phyloP scores from a whole-genome alignment of 768 basidiomycete species.

The Lentinula aciculospora region DNA sequence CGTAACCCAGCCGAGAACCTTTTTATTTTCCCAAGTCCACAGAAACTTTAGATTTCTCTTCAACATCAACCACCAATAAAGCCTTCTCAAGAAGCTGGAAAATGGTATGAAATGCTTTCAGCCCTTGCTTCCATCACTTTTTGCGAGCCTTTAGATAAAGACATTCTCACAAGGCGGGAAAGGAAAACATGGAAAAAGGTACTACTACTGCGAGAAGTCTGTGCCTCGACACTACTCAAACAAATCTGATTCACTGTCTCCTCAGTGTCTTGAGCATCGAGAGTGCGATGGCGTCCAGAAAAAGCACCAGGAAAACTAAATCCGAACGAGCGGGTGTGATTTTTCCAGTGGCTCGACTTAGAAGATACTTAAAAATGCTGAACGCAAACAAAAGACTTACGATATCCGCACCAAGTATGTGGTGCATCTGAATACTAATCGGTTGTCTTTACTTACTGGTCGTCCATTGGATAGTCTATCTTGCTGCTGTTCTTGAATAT shows the following conservation, averaged over 20 bases:
- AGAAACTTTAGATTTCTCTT: not conserved
- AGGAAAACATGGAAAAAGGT: not conserved
- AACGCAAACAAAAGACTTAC: not conserved
- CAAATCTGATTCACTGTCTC: not conserved
- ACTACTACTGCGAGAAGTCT: not conserved
- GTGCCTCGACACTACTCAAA: too few species aligned
- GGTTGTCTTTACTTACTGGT: not conserved
- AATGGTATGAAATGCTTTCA: not conserved
- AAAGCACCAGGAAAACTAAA: not conserved
- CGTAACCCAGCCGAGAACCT: not conserved
- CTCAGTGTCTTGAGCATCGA: not conserved
- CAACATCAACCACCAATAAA: not conserved
- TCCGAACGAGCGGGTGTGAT: slow-evolving; percentile 55
- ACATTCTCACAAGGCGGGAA: not conserved
- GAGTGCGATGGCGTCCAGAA: not conserved
- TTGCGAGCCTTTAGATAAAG: not conserved
- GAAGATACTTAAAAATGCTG: slow-evolving; percentile 60
- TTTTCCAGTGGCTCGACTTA: slow-evolving; percentile 83
- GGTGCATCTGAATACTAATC: not conserved
- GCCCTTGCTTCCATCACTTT: too few species aligned
- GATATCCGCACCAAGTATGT: not conserved
- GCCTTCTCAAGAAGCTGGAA: not conserved
- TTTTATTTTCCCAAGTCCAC: not conserved
- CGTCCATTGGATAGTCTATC: slow-evolving; percentile 49
- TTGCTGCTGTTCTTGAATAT: slow-evolving; percentile 84